phyloP scores from a whole-genome alignment of 139 green algal species.

The Asterochloris sp. region DNA sequence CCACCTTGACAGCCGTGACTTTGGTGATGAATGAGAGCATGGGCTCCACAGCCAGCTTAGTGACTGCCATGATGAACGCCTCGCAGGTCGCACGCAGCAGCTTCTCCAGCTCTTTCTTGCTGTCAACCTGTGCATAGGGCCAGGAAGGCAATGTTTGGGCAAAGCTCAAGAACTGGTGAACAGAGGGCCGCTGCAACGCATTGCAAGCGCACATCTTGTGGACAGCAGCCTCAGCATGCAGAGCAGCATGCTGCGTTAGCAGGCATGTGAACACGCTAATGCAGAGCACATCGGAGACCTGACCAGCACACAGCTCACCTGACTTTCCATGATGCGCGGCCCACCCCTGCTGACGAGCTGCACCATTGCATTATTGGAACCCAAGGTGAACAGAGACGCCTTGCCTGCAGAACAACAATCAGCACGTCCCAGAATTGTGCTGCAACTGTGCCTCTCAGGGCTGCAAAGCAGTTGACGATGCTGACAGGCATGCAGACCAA shows the following conservation, averaged over 20 bases:
- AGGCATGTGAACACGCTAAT: no score
- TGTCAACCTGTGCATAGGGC: constrained; percentile 62
- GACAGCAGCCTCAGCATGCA: background rate
- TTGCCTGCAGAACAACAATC: constrained; percentile 50
- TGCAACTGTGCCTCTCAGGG: no score
- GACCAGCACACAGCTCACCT: constrained; percentile 23
- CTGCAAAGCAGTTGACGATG: no score
- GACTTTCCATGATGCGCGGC: constrained; percentile 68
- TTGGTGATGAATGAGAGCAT: constrained; percentile 94
- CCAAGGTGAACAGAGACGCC: constrained; percentile 77
- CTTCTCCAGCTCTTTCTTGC: constrained; percentile 94
- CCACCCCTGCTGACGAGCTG: constrained; percentile 69
- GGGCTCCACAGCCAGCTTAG: constrained; percentile 90
- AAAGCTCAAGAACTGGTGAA: no score
- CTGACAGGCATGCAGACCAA: no score
- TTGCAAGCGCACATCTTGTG: no score
- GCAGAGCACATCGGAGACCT: background rate
- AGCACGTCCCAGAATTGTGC: no score
- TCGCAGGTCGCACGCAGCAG: constrained; percentile 88
- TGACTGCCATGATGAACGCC: constrained; percentile 91
- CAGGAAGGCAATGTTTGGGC: no score
- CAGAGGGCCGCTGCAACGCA: no score
- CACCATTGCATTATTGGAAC: constrained; percentile 69
- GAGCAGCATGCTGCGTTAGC: background rate
- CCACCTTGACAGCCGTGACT: constrained; percentile 44